phyloP scores from a whole-genome alignment of 2,329 filamentous ascomycete species.

The Trichoderma oligosporum region DNA sequence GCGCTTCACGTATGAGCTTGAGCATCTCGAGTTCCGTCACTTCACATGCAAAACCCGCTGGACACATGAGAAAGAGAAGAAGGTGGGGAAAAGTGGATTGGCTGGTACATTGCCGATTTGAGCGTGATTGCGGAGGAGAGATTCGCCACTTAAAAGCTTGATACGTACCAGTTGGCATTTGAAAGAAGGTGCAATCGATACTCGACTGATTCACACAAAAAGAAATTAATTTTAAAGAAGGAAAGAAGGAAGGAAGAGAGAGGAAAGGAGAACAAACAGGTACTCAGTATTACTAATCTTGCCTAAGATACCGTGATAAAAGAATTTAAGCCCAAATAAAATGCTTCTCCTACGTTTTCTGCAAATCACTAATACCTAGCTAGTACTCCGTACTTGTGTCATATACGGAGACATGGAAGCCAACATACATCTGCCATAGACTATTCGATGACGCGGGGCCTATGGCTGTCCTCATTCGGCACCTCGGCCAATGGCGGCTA shows the following conservation, averaged over 20 bases:
- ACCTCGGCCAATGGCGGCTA: constrained; percentile 45
- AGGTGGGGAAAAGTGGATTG: constrained; percentile 10
- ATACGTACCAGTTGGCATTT: not conserved
- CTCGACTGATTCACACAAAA: not conserved
- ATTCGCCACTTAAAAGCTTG: constrained; percentile 1
- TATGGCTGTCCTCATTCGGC: constrained; percentile 15
- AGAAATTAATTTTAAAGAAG: not conserved
- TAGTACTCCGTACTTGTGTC: too few species aligned
- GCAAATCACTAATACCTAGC: too few species aligned
- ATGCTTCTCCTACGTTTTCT: too few species aligned
- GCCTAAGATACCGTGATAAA: too few species aligned
- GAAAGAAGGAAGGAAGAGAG: not conserved
- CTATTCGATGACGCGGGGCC: constrained; percentile 13
- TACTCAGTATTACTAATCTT: too few species aligned
- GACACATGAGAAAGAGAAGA: not conserved
- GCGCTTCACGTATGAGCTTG: not conserved
- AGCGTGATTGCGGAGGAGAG: not conserved
- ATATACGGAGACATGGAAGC: constrained; percentile 17
- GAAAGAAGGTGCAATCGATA: too few species aligned
- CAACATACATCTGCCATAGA: not conserved
- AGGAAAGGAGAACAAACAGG: too few species aligned
- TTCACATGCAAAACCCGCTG: constrained; percentile 17
- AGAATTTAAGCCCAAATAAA: too few species aligned
- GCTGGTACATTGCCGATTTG: constrained; percentile 14
- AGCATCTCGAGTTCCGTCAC: constrained; percentile 5